Base-by-base conservation (phyloP, 345 rosid genomes). In the Streptanthus diversifolius region DNA sequence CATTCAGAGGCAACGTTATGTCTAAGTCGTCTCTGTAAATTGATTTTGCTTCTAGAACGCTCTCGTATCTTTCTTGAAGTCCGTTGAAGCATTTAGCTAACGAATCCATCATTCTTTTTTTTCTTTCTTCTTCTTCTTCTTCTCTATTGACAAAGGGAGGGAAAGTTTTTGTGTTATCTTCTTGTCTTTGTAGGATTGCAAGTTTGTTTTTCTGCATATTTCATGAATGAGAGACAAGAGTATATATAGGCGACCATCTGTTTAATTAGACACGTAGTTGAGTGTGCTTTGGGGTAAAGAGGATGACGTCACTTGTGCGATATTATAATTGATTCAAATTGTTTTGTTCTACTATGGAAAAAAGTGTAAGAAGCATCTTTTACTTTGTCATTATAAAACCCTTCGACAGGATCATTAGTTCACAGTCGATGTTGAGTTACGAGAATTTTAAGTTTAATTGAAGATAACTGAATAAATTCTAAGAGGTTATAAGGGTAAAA, bases 61-160 rank as follows among this genome's bases (percentile, higher is more conserved):
- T 57, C 14, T 40, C 63, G 18, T 15, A 70, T 54, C 25, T 71
- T 71, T 71, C 63, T 65, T 64, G 76, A 77, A 71, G 62, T 24
- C 58, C 51, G 49, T 77, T 71, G 68, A 77, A 77, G 56, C 80
- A 71, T 40, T 71, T 65, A 40, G 80, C 5, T 64, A 77, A 43
- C 21, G 72, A 57, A 56, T 71, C 68, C 80, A 71, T 65, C 72
- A 48, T 57, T 14, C n/a, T 44, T 59, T 12, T 14, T 22, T 7
- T 25, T 51, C 7, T 24, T 58, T 63, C 41, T 36, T 52, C 40
- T 22, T 7, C 15, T 51, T 4, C 15, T 58, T 63, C 41, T 36
- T 52, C 40, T 65, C 10, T 57, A 4, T 39, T 12, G 24, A 21
- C 58, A 48, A 17, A 24, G 36, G 39, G 56, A 62, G 45, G 11